Evolutionary conservation across 2,329 filamentous ascomycete genomes (phyloP).

Genomic region (Dactylellina parvicollis): DNA sequence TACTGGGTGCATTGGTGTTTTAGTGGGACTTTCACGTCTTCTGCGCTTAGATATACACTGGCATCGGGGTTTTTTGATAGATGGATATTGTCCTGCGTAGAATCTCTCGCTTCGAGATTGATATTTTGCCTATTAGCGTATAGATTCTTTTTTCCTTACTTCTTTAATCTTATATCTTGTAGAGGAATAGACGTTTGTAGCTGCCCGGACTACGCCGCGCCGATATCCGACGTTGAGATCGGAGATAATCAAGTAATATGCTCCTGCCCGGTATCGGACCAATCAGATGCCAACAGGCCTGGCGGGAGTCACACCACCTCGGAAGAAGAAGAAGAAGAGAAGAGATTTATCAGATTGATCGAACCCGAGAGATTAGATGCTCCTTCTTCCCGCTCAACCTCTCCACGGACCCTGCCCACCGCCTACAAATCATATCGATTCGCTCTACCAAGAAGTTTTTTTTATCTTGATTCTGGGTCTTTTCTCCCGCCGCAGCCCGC

Average conservation of each 20-base stretch:
- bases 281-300: constrained; percentile 19
- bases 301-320: constrained; percentile 32
- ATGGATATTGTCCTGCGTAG: too few relatives aligned
- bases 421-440: constrained; percentile 27
- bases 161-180: background rate
- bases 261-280: constrained; percentile 50
- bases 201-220: constrained; percentile 9
- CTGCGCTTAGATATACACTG: too few relatives aligned
- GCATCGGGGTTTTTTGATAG: too few relatives aligned
- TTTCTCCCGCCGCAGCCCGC: constrained; percentile 4
- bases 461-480: background rate
- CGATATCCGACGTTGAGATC: constrained; percentile 27
- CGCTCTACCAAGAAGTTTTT: background rate
- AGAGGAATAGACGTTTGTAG: background rate
- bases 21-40: too few relatives aligned
- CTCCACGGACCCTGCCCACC: constrained; percentile 18
- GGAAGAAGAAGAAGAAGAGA: too few relatives aligned
- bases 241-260: constrained; percentile 20
- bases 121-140: background rate
- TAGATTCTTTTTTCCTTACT: background rate
- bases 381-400: constrained; percentile 18
- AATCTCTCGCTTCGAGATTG: too few relatives aligned
- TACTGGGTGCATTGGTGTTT: too few relatives aligned
- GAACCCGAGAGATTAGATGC: constrained; percentile 45
- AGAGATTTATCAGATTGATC: constrained; percentile 53